phyloP scores from a whole-genome alignment of 192 early-diverging fungal genomes.

The Linnemannia exigua region DNA sequence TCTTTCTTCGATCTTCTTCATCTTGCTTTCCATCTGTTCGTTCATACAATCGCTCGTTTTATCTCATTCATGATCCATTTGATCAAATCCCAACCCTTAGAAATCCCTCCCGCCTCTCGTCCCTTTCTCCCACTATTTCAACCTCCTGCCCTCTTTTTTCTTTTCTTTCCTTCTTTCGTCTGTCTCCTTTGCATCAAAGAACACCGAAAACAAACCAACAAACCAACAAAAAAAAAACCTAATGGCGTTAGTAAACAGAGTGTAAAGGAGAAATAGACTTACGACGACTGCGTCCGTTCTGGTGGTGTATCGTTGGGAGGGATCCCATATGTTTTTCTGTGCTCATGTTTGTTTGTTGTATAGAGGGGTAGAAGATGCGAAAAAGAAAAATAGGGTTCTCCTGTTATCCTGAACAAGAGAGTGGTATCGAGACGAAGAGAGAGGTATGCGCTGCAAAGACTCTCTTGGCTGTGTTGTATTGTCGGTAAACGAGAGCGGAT shows the following conservation, averaged over 20 bases:
- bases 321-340: conserved; percentile 56
- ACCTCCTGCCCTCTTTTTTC: background rate
- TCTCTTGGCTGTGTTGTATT: background rate
- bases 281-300: conserved; percentile 36
- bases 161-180: background rate
- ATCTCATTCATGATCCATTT: too few species aligned
- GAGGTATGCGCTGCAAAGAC: too few species aligned
- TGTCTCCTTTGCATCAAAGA: background rate
- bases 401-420: background rate
- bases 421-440: background rate
- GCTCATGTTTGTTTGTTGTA: conserved; percentile 25
- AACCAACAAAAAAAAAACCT: background rate
- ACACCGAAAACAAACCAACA: too few species aligned
- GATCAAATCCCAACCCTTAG: background rate
- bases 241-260: background rate
- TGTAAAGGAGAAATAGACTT: conserved; percentile 19
- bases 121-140: background rate
- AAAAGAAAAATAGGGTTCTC: too few species aligned
- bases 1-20: too few species aligned
- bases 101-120: background rate
- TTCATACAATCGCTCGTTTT: too few species aligned
- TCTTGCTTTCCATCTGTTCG: too few species aligned
- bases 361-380: background rate
- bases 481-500: background rate
- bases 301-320: conserved; percentile 55